Conservation (phyloP, 2,329 filamentous ascomycete genomes). For the Capronia epimyces region DNA sequence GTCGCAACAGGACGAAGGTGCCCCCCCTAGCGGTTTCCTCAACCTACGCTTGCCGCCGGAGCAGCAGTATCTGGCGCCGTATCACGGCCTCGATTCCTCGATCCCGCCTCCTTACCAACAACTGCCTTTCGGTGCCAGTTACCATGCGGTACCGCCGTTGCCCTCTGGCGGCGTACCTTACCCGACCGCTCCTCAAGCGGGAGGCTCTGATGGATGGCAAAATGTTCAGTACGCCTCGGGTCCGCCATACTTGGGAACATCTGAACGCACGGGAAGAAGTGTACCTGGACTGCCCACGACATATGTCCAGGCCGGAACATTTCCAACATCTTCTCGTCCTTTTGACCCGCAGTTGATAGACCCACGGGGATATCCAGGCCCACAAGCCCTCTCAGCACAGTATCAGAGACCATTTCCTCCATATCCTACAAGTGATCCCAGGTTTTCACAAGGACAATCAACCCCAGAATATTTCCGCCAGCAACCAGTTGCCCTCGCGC, state of each 20-base stretch:
- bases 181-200: neutral
- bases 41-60: constrained; percentile 9
- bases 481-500: neutral
- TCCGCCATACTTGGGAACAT: neutral
- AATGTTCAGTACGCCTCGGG: neutral
- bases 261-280: neutral
- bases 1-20: constrained; percentile 8
- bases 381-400: neutral
- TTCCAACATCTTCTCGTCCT: neutral
- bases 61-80: constrained; percentile 2
- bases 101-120: constrained; percentile 9
- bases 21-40: neutral
- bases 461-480: constrained; percentile 3
- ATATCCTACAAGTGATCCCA: neutral
- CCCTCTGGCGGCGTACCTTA: neutral
- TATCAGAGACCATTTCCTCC: neutral
- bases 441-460: constrained; percentile 1
- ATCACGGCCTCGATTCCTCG: constrained; percentile 5
- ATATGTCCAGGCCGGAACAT: neutral
- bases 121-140: constrained; percentile 13
- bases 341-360: constrained; percentile 7
- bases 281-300: neutral
- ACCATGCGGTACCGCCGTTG: constrained; percentile 10
- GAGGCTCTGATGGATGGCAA: constrained; percentile 4
- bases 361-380: neutral